phyloP scores from a whole-genome alignment of 2,329 filamentous ascomycete genomes.

The Botrytis deweyae region DNA sequence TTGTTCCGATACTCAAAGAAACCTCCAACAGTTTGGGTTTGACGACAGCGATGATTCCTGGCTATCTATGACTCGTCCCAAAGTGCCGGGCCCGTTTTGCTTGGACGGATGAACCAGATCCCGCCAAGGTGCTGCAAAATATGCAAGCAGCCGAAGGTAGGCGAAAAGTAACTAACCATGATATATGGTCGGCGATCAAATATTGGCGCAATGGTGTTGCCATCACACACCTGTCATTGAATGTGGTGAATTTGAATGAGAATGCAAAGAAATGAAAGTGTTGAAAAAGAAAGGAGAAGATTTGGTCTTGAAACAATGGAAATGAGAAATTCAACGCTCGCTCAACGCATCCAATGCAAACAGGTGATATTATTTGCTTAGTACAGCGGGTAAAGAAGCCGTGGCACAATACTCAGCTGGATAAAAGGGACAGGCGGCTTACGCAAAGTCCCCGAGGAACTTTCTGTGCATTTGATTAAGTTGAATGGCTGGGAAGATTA shows the following conservation, averaged over 20 bases:
- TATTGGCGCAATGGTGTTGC: conserved; percentile 8
- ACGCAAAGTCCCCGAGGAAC: conserved; percentile 15
- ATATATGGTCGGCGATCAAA: conserved; percentile 21
- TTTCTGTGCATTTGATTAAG: conserved; percentile 5
- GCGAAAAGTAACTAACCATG: conserved; percentile 10
- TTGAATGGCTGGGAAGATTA: conserved; percentile 9
- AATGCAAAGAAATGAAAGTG: conserved; percentile 6
- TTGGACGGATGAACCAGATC: conserved; percentile 12
- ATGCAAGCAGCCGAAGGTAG: conserved; percentile 17
- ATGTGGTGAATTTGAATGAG: not conserved
- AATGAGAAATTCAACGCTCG: not conserved
- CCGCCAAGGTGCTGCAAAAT: conserved; percentile 12
- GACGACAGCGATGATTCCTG: conserved; percentile 13
- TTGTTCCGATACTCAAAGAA: conserved; percentile 7
- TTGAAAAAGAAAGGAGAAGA: not conserved
- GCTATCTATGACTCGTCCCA: conserved; percentile 12
- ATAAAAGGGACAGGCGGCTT: not conserved
- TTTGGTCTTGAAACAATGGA: not conserved
- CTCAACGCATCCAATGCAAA: not conserved
- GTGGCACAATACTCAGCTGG: not conserved
- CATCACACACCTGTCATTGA: not conserved
- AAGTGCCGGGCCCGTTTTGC: conserved; percentile 11
- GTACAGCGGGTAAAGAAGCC: not conserved
- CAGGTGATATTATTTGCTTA: conserved; percentile 2
- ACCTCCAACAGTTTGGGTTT: conserved; percentile 6